Base-by-base conservation (phyloP, 2,329 filamentous ascomycete species). In the Diaporthe humulicola region DNA sequence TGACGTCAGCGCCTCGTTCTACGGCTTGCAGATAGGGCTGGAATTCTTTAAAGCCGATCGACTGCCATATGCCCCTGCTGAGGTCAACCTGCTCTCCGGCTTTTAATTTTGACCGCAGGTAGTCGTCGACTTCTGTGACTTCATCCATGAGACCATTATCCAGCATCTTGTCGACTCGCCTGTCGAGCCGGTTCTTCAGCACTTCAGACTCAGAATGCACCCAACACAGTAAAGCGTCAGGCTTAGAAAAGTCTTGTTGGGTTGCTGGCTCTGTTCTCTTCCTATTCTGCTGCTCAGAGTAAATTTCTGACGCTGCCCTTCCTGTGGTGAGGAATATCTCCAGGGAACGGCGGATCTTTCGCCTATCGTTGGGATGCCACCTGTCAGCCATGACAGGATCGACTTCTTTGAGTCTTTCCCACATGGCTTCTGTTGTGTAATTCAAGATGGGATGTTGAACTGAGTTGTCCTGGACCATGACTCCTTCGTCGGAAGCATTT, bases 1-100 rank as follows among this genome's bases (percentile, higher is more conserved):
- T 70, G 54, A 77, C 66, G 38, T 79, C 76, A 71, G 77, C 73
- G 10, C 78, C 79, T 74, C 82, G 76, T 77, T 84, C 79, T 19
- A 86, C 75, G 1, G 89, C 88, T 2, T 85, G 79, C 33, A 96
- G 85, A 80, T 95, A 98, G 0, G 90, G 88, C 74, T 94, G 89
- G 81, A 98, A 93, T 81, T 99, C 95, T 82, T 97, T 98, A 84
- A 95, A 98, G 1, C 97, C 97, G 76, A 99, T 99, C 1, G 96
- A 97, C 71, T 98, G 94, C 95, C 96, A 99, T 57, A 99, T 97
- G 0, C 97, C 97, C 71, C 92, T 91, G 1, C 90, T 94, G 77
- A 91, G 88, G 80, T 98, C 95, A 2, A 97, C 84, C 0, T 83
- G 77, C 2, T 87, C 83, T 0, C 91, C 93, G 2, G 85, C 79